These are phyloP conservation scores for Cryomyces minteri DNA, from an alignment of 495 filamentous ascomycete species.

Conservation along the genomic window DNA sequence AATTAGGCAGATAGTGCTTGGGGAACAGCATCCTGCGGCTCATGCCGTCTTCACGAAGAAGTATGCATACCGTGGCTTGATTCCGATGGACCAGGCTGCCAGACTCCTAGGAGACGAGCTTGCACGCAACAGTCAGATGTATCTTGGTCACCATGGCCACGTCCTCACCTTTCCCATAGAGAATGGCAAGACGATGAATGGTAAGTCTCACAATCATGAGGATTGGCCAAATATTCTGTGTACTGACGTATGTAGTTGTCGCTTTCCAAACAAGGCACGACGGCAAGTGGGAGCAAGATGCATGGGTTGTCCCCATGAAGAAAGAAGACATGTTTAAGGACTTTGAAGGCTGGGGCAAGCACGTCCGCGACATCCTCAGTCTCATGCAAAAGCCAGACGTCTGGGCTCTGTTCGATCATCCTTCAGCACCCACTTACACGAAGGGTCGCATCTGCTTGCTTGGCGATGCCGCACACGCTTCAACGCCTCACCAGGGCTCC, in stretches of 20 bases:
- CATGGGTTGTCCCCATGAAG: slow-evolving; percentile 37
- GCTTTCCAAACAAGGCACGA: slow-evolving; percentile 21
- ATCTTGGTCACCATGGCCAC: slow-evolving; percentile 39
- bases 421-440: slow-evolving; percentile 33
- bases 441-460: slow-evolving; percentile 36
- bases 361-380: slow-evolving; percentile 26
- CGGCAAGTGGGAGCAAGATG: slow-evolving; percentile 27
- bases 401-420: slow-evolving; percentile 48
- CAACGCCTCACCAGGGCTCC: slow-evolving; percentile 50
- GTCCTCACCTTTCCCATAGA: slow-evolving; percentile 49
- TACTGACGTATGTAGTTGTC: slow-evolving; percentile 16
- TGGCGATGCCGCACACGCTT: slow-evolving; percentile 54
- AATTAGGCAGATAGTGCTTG: slow-evolving; percentile 27
- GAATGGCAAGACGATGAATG: slow-evolving; percentile 41
- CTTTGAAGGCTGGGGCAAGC: slow-evolving; percentile 32
- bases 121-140: slow-evolving; percentile 32
- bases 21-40: slow-evolving; percentile 18
- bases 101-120: slow-evolving; percentile 30
- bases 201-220: not conserved
- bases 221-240: not conserved
- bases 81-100: slow-evolving; percentile 41
- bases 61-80: slow-evolving; percentile 37
- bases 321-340: slow-evolving; percentile 38
- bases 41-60: slow-evolving; percentile 28
- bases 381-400: slow-evolving; percentile 26